Conservation (phyloP, 1,139 yeast species). For the Groenewaldozyma auringiensis region DNA sequence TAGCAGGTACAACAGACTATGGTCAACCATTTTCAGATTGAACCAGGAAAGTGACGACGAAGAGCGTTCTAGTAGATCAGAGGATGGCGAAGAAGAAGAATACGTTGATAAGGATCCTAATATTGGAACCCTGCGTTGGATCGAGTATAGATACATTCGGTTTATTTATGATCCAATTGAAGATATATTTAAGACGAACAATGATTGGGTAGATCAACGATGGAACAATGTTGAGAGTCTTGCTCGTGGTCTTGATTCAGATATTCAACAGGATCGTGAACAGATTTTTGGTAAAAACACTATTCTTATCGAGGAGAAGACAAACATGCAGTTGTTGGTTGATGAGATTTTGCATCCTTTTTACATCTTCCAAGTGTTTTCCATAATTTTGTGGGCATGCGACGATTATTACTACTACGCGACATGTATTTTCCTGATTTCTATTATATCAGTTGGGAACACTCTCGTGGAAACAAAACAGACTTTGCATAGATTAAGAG, state of each 20-base stretch:
- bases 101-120: constrained; percentile 47
- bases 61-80: constrained; percentile 10
- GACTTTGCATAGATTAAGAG: constrained; percentile 64
- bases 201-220: constrained; percentile 71
- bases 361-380: constrained; percentile 87
- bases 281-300: constrained; percentile 71
- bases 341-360: constrained; percentile 94
- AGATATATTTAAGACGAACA: constrained; percentile 75
- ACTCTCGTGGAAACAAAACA: constrained; percentile 77
- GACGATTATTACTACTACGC: constrained; percentile 94
- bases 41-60: constrained; percentile 20
- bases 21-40: constrained; percentile 55
- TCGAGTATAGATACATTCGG: constrained; percentile 75
- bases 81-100: constrained; percentile 24
- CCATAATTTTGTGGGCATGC: constrained; percentile 82
- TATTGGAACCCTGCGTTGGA: constrained; percentile 60
- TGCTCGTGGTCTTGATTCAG: constrained; percentile 65
- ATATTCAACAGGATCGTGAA: constrained; percentile 57
- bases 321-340: constrained; percentile 54
- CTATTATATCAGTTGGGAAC: constrained; percentile 68
- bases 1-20: constrained; percentile 56
- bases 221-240: constrained; percentile 60
- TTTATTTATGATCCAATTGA: constrained; percentile 79
- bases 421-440: constrained; percentile 78
- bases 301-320: constrained; percentile 69